Evolutionary conservation across 495 filamentous ascomycete genomes (phyloP).

Genomic region (Bryoglossum gracile): DNA sequence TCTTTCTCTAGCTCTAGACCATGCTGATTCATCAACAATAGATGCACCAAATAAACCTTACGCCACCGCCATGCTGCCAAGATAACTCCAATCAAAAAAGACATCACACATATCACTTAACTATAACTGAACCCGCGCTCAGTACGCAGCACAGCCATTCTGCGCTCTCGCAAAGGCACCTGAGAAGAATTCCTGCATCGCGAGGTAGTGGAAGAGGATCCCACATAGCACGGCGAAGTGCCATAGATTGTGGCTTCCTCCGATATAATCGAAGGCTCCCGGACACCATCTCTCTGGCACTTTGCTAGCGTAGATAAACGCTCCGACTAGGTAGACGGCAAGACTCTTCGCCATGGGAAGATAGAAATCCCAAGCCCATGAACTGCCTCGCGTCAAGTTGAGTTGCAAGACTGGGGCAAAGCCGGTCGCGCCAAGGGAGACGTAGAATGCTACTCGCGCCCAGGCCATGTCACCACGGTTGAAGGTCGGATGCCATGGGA

Average conservation of each 20-base stretch:
- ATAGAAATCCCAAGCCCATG: conserved; percentile 79
- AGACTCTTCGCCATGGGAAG: conserved; percentile 80
- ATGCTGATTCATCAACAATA: no score
- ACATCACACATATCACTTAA: not conserved
- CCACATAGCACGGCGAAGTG: conserved; percentile 91
- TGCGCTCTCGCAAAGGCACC: conserved; percentile 69
- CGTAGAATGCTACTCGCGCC: conserved; percentile 87
- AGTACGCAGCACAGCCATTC: conserved; percentile 36
- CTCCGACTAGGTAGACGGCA: conserved; percentile 77
- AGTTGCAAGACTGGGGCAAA: conserved; percentile 86
- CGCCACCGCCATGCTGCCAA: conserved; percentile 12
- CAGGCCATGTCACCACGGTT: conserved; percentile 89
- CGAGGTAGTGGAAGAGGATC: conserved; percentile 93
- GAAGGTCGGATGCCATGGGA: conserved; percentile 95
- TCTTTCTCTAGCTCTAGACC: not conserved
- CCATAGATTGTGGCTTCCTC: conserved; percentile 96
- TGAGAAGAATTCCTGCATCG: conserved; percentile 93
- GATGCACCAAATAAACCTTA: not conserved
- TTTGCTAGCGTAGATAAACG: conserved; percentile 85
- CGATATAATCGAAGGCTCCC: conserved; percentile 88
- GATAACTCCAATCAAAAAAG: no score
- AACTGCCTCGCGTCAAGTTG: conserved; percentile 62
- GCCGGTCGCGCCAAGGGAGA: conserved; percentile 80
- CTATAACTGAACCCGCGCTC: not conserved
- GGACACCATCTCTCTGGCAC: conserved; percentile 90